Evolutionary conservation across 176 grass and related monocot genomes (phyloP).

Genomic region (Triticum aestivum): IWGSC_CS_RefSeq_v2.1 NC_057800.1:405740309-405740808

Average conservation of each 20-base stretch:
- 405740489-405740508: not conserved
- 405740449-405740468: not conserved
- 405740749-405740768: not conserved
- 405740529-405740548: not conserved
- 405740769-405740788: not conserved
- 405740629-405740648: not conserved
- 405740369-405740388: not conserved
- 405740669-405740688: not conserved
- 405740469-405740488: not conserved
- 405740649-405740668: not conserved
- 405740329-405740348: not conserved
- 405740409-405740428: not conserved
- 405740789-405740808: not conserved
- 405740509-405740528: not conserved
- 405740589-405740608: not conserved
- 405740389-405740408: not conserved
- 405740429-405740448: not conserved
- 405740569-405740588: not conserved
- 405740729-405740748: not conserved
- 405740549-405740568: not conserved
- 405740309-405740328: not conserved
- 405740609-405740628: not conserved
- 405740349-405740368: not conserved
- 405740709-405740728: not conserved
- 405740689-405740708: not conserved